Evolutionary conservation across 169 alveolate genomes (phyloP), one percentile per base, ranked within the genome.

Genomic region (Eimeria praecox): DNA sequence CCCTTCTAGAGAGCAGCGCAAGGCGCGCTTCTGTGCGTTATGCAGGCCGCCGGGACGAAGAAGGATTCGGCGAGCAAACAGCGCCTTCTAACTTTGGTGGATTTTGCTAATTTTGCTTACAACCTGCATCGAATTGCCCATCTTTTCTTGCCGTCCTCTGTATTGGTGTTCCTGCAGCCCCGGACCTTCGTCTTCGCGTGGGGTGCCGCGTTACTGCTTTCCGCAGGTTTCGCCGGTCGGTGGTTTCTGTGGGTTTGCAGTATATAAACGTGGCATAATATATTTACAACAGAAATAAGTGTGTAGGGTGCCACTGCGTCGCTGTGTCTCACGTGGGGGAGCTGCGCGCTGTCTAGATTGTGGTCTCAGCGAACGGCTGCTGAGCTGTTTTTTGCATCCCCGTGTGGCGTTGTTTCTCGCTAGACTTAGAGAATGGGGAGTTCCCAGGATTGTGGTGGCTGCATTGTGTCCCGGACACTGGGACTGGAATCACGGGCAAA

Each of bases 11-110:
- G 92, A 85, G 92, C 92, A 56, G 92, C 78, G 78, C 78, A 80
- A 52, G 80, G 75, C 92, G 92, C 92, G 92, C 80, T 85, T 38
- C 78, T 85, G 78, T 85, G 92, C 78, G 92, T 52, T 85, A 80
- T 85, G 78, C 78, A 52, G 59, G 92, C 44, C 66, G 92, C 78
- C 24, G 75, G 78, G 78, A 52, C 56, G 78, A 56, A 59, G 75
- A n/a, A 49, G 78, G 46, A 59, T 22, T 44, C 62, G 59, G 33
- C 16, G 12, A 2, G 78, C 59, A 35, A 5, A 9, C 16, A 20
- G 69, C n/a, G 80, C 9, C 44, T 33, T 59, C 80, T 85, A 44
- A 35, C n/a, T 85, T 12, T 40, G 30, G 78, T 56, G 33, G 75
- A 22, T 85, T 59, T 59, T 22, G 59, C 18, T 35, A 54, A 35